These are phyloP conservation scores for Exophiala lecanii-corni DNA, from an alignment of 2,329 filamentous ascomycete genomes.

Conservation along the genomic window DNA sequence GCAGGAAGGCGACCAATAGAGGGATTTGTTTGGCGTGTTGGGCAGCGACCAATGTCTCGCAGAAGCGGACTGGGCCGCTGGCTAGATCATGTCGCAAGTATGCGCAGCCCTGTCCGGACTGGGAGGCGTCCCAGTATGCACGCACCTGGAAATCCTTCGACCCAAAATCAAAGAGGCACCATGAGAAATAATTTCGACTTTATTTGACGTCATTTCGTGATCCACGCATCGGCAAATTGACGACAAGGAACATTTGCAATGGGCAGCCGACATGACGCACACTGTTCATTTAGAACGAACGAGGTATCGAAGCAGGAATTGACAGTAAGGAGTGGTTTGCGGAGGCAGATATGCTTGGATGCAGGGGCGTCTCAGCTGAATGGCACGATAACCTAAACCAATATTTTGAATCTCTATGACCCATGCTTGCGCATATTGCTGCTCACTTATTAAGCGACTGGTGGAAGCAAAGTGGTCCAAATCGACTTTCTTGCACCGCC, in stretches of 20 bases:
- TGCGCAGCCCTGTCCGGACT: neutral
- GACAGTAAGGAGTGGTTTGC: neutral
- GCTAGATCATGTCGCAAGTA: neutral
- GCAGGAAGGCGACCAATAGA: neutral
- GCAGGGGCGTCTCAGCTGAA: neutral
- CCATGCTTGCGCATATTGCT: neutral
- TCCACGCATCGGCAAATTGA: neutral
- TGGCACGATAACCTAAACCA: slow-evolving; percentile 1
- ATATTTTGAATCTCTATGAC: neutral
- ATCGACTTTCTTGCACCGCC: neutral
- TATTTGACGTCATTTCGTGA: neutral
- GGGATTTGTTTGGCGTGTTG: neutral
- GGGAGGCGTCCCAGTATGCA: neutral
- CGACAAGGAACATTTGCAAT: slow-evolving; percentile 1
- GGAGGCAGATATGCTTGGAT: neutral
- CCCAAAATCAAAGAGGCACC: neutral
- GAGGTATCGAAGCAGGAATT: neutral
- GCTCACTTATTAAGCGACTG: neutral
- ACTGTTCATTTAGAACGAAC: neutral
- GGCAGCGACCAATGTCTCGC: neutral
- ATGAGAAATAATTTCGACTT: neutral
- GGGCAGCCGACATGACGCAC: neutral
- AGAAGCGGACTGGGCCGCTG: neutral
- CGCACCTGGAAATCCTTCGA: slow-evolving; percentile 1
- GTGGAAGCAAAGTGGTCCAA: neutral